These are phyloP conservation scores for Hypsizygus ulmarius DNA, from an alignment of 1,284 basidiomycete species.

Conservation along the genomic window DNA sequence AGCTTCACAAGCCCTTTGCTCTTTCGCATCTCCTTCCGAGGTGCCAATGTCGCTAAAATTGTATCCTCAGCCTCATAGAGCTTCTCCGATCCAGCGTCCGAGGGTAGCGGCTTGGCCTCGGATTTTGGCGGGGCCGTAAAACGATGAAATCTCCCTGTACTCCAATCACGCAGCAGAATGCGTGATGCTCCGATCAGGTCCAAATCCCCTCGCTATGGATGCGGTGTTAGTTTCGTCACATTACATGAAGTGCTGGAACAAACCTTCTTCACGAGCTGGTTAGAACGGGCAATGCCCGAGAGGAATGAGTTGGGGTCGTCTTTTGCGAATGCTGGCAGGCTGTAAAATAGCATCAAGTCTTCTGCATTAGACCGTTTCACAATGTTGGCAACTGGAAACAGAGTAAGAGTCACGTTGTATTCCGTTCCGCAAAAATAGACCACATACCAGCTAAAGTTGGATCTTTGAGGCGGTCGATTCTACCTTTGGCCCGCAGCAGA, in stretches of 20 bases:
- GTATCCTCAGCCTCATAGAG: constrained; percentile 43
- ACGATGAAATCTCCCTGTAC: constrained; percentile 73
- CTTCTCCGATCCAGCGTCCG: constrained; percentile 25
- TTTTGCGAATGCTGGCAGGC: constrained; percentile 79
- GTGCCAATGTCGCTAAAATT: constrained; percentile 47
- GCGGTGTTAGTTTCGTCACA: constrained; percentile 8
- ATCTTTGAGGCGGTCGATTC: constrained; percentile 88
- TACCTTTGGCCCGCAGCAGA: constrained; percentile 76
- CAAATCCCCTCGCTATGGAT: constrained; percentile 63
- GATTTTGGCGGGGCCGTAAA: constrained; percentile 59
- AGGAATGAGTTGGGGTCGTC: constrained; percentile 79
- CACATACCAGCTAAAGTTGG: constrained; percentile 70
- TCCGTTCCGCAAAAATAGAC: constrained; percentile 6
- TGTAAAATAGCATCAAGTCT: constrained; percentile 89
- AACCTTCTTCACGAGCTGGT: constrained; percentile 82
- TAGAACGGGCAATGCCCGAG: constrained; percentile 76
- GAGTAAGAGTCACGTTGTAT: constrained; percentile 4
- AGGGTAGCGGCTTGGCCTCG: constrained; percentile 15
- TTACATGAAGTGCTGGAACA: constrained; percentile 16
- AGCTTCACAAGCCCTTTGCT: constrained; percentile 60
- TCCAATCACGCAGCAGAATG: constrained; percentile 89
- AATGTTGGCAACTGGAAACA: constrained; percentile 65
- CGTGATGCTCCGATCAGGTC: constrained; percentile 83
- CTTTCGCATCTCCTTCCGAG: constrained; percentile 65
- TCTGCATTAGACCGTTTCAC: constrained; percentile 72